Evolutionary conservation across 495 filamentous ascomycete genomes (phyloP).

Genomic region (Mytilinidion resinicola): DNA sequence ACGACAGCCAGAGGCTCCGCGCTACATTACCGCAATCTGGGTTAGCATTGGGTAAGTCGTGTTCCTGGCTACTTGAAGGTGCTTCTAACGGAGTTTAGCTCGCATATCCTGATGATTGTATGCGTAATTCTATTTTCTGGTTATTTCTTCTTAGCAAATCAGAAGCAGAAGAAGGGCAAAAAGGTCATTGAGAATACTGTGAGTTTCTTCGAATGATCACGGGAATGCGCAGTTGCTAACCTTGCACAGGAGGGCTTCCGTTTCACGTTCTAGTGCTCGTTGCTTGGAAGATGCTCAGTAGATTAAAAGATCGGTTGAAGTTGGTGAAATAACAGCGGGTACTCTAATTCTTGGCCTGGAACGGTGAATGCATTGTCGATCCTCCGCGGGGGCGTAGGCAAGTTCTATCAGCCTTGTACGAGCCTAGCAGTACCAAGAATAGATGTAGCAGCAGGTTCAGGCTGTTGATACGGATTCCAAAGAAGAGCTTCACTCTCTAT

Average conservation of each 20-base stretch:
- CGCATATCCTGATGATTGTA: constrained; percentile 60
- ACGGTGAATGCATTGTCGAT: too few relatives aligned
- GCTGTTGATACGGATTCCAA: too few relatives aligned
- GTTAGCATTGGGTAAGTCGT: constrained; percentile 56
- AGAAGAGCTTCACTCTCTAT: too few relatives aligned
- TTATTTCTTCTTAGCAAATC: constrained; percentile 58
- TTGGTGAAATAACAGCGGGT: neutral
- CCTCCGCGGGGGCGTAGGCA: too few relatives aligned
- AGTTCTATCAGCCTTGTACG: too few relatives aligned
- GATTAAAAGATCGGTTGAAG: neutral
- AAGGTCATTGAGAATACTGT: constrained; percentile 51
- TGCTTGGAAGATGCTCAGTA: neutral
- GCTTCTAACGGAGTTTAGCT: constrained; percentile 28
- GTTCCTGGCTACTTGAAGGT: neutral
- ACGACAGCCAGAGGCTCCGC: constrained; percentile 57
- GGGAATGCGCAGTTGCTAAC: neutral
- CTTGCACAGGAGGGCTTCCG: constrained; percentile 1
- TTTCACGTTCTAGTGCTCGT: neutral
- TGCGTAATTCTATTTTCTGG: constrained; percentile 55
- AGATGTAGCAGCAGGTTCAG: too few relatives aligned
- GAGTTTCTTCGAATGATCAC: neutral
- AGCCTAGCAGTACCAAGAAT: too few relatives aligned
- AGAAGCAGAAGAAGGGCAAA: constrained; percentile 42
- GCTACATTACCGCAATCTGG: constrained; percentile 66
- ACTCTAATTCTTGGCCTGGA: too few relatives aligned